Base-by-base conservation (phyloP, 1,139 yeast species). In the Suhomyces taliae region DNA sequence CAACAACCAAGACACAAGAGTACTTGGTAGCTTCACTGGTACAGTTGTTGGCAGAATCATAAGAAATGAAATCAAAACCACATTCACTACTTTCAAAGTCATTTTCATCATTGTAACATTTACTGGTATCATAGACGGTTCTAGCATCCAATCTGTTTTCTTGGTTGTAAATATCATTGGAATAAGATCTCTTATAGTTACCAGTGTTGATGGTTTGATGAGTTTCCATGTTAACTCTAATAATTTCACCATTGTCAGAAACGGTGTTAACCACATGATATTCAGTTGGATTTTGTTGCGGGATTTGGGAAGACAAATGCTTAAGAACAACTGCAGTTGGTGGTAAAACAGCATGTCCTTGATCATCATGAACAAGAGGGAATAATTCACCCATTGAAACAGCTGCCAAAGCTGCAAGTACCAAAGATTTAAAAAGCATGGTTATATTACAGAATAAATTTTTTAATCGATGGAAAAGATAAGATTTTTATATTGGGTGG, bases 201-300 rank as follows among this genome's bases (percentile, higher is more conserved):
- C 57, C 58, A 19, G 57, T 53, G 27, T 38, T 37, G 31, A 41
- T 41, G 35, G 43, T 14, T 35, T 52, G 51, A 43, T 53, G 56
- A 37, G 58, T 49, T 45, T 55, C 49, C 51, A 55, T 44, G 53
- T 55, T 55, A 27, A 55, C 53, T 36, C 53, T 41, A 34, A 55
- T 40, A 34, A 55, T 47, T 38, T 55, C 49, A 35, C 58, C 48
- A 34, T 47, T 43, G 27, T 43, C 46, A 33, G 54, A 46, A 12
- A 54, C 55, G 27, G 58, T 42, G 46, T 52, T 52, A 32, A 54
- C 27, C 15, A 54, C 56, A 38, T 52, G 54, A 40, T 53, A 54
- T 31, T 48, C 52, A 14, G 24, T 11, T 9, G 51, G 46, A 36
- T 41, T 42, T 14, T 32, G 43, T 35, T 41, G 43, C 8, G 52